Base-by-base conservation (phyloP, 192 early-diverging fungal species). In the Paraglomus occultum region DNA sequence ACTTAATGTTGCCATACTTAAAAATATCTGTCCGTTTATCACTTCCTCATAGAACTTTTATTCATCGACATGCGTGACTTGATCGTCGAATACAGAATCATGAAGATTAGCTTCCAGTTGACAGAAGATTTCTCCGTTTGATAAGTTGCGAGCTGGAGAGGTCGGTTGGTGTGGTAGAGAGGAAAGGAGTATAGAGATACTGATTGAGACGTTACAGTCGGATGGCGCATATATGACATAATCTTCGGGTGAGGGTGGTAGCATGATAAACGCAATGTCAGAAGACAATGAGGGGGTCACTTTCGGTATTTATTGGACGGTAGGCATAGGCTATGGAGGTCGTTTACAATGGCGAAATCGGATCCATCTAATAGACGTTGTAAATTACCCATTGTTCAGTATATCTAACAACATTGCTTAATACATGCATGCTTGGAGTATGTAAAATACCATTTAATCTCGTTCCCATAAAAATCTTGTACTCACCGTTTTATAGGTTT, bases 281-380 rank as follows among this genome's bases (percentile, higher is more conserved):
- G 31, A 31, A 31, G 71, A 39, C 38, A 70, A 75, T 79, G 11
- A 45, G 58, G 1, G 62, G 48, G n/a, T 48, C 72, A 58, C 80
- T 75, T 14, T 70, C 76, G 11, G 79, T 78, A 51, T 79, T 80
- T 44, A 96, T 81, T 5, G 97, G 96, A 15, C 95, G 84, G 74
- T 99, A 99, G 0, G 96, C 85, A 73, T 92, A 99, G 0, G 92
- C 95, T 53, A 99, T 83, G 90, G 74, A 93, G 80, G 73, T 98
- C 97, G 72, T 90, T 90, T 45, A 91, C 83, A 49, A 92, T 75
- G 7, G 96, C 91, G 64, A 94, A 92, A 63, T 94, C 93, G 18
- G 87, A 54, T 92, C 84, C 59, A 89, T 88, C 81, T 88, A 77
- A 17, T 38, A 53, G 53, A 22, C 1, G 6, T 31, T 46, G 44